Evolutionary conservation across 306 rosid species (phyloP).

Genomic region (Biancaea sappan): DNA sequence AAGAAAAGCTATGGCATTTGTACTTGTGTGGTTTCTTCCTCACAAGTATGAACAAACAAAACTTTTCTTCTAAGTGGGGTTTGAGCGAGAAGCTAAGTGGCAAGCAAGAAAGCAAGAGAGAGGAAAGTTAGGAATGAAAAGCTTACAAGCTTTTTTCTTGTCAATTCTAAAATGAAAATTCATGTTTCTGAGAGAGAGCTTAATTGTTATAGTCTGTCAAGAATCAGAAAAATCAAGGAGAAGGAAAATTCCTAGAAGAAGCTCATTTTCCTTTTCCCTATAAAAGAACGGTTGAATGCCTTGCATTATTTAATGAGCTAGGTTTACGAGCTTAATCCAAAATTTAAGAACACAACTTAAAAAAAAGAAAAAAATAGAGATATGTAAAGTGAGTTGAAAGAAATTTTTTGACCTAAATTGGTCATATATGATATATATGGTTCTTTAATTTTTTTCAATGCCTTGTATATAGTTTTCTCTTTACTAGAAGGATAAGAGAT

Average conservation of each 20-base stretch:
- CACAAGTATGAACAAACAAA: conserved; percentile 53
- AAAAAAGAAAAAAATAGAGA: too few relatives aligned
- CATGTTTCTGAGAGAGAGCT: conserved; percentile 36
- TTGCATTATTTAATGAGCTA: too few relatives aligned
- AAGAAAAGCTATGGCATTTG: conserved; percentile 40
- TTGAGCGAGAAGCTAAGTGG: conserved; percentile 48
- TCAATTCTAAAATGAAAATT: conserved; percentile 56
- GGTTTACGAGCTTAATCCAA: too few relatives aligned
- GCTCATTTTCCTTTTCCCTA: conserved; percentile 29
- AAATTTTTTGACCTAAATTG: too few relatives aligned
- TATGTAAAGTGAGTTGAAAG: too few relatives aligned
- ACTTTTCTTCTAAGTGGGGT: conserved; percentile 46
- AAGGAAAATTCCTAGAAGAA: conserved; percentile 39
- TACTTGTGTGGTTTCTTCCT: conserved; percentile 45
- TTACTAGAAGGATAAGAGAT: too few relatives aligned
- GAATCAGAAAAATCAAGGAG: conserved; percentile 27
- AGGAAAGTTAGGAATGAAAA: conserved; percentile 56
- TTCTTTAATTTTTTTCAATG: too few relatives aligned
- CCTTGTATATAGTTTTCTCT: too few relatives aligned
- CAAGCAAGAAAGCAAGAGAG: conserved; percentile 56
- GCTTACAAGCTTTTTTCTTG: conserved; percentile 56
- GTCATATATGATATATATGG: too few relatives aligned
- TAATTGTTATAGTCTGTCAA: conserved; percentile 38
- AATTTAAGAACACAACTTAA: too few relatives aligned
- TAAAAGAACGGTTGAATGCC: too few relatives aligned